Conservation (phyloP, 257 asterid species). For the Galeopsis tetrahit region DNA sequence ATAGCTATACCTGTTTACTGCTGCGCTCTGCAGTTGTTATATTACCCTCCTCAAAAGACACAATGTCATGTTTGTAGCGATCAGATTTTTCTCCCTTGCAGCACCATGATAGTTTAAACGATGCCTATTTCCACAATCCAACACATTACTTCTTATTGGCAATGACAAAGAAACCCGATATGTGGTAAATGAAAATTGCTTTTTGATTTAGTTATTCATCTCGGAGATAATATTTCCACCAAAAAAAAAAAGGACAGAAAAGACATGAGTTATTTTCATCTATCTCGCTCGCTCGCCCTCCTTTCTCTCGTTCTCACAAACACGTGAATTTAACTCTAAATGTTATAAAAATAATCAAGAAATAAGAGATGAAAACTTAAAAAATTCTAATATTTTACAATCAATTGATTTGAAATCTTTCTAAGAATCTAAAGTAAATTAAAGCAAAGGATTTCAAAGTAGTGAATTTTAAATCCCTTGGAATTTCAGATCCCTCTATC, state of each 20-base stretch:
- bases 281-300: background rate
- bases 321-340: background rate
- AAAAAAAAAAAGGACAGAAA: slow-evolving; percentile 13
- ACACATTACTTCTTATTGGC: slow-evolving; percentile 14
- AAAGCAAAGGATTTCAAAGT: background rate
- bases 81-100: slow-evolving; percentile 91
- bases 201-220: background rate
- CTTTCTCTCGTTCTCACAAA: background rate
- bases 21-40: slow-evolving; percentile 96
- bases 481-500: background rate
- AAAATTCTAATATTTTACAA: background rate
- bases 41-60: slow-evolving; percentile 93
- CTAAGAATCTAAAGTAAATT: background rate
- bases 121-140: slow-evolving; percentile 64
- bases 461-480: background rate
- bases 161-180: background rate
- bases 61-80: slow-evolving; percentile 90
- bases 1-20: slow-evolving; percentile 75
- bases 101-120: slow-evolving; percentile 91
- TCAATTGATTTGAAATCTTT: background rate
- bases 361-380: background rate
- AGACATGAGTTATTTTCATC: background rate
- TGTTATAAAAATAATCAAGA: background rate
- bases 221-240: background rate
- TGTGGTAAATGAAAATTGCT: slow-evolving; percentile 17